These are phyloP conservation scores for Colletotrichum endophyticum DNA, from an alignment of 2,329 filamentous ascomycete genomes.

Conservation along the genomic window DNA sequence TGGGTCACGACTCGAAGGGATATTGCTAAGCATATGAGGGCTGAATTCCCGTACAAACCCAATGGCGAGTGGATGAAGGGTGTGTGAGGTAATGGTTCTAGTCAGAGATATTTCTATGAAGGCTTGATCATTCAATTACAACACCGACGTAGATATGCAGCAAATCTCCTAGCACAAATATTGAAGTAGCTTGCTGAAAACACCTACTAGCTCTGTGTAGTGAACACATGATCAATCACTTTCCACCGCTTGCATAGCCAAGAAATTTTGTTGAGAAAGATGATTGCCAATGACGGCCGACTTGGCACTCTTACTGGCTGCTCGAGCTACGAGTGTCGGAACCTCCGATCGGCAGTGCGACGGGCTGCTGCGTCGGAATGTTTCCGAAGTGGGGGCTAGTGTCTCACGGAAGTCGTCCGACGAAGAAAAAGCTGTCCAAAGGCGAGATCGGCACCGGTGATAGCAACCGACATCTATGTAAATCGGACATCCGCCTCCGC, in stretches of 20 bases:
- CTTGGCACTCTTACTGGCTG: not conserved
- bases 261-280: not conserved
- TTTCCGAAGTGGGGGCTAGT: not conserved
- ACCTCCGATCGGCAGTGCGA: not conserved
- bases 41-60: slow-evolving; percentile 15
- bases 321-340: not conserved
- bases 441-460: not conserved
- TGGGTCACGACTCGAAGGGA: slow-evolving; percentile 48
- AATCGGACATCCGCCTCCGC: slow-evolving; percentile 7
- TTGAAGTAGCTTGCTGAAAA: not conserved
- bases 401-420: not conserved
- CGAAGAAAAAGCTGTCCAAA: not conserved
- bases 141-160: not conserved
- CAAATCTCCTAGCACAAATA: not conserved
- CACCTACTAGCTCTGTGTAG: not conserved
- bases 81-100: not conserved
- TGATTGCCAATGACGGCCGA: not conserved
- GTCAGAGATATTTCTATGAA: not conserved
- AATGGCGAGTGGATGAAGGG: slow-evolving; percentile 23
- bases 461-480: not conserved
- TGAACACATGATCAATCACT: not conserved
- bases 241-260: not conserved
- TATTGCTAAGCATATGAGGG: slow-evolving; percentile 44
- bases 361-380: not conserved
- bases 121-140: not conserved